These are phyloP conservation scores for Bonia amplexicaulis DNA, from an alignment of 176 grass and related monocot genomes.

Conservation along the genomic window DNA sequence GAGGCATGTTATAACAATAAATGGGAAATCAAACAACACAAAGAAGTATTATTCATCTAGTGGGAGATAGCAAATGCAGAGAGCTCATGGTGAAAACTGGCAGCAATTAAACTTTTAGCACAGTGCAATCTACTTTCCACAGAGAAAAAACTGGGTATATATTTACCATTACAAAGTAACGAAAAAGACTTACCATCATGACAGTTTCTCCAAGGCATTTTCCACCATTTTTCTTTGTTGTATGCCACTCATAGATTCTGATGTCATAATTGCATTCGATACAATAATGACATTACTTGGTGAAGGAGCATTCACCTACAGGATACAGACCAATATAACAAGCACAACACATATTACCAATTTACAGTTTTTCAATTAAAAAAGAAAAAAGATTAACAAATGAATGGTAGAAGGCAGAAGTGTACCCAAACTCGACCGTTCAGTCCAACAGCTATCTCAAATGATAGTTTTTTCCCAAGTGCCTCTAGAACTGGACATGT, in stretches of 20 bases:
- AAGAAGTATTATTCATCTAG: not conserved
- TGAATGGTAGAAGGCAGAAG: not conserved
- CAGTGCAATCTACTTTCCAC: not conserved
- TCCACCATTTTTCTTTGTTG: constrained; percentile 83
- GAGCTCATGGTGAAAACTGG: constrained; percentile 3
- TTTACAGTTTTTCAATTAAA: constrained; percentile 12
- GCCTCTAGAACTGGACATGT: constrained; percentile 79
- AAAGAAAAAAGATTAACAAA: not conserved
- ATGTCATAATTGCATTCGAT: constrained; percentile 75
- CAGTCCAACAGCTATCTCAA: constrained; percentile 82
- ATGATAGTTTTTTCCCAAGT: constrained; percentile 76
- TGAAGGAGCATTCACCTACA: constrained; percentile 82
- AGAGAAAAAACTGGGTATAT: not conserved
- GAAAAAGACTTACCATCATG: constrained; percentile 39
- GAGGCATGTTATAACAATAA: not conserved
- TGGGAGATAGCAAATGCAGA: not conserved
- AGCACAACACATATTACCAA: not conserved
- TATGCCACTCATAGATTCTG: constrained; percentile 67
- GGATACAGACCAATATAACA: constrained; percentile 6
- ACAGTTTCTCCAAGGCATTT: constrained; percentile 62
- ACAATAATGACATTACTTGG: constrained; percentile 61
- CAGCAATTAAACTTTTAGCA: not conserved
- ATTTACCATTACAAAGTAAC: not conserved
- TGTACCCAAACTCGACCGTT: constrained; percentile 94
- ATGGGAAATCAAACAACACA: not conserved